Percentiles rank a stretch among this genome's conserved stretches.
phyloP scores from a whole-genome alignment of 2,329 filamentous ascomycete genomes.

The Pseudopyrenochaeta lycopersici region DNA sequence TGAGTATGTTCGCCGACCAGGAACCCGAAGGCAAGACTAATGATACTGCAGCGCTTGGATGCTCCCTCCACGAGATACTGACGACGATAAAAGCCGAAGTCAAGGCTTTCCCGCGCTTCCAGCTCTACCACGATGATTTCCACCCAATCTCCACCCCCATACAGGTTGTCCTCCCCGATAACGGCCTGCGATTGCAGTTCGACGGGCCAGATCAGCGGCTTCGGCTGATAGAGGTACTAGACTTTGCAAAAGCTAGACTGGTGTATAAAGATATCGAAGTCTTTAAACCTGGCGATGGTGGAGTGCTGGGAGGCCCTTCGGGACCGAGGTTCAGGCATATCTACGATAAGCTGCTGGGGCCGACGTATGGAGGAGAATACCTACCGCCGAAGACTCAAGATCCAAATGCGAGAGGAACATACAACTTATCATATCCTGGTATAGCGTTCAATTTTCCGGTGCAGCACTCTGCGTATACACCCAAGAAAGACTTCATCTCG shows the following conservation, averaged over 20 bases:
- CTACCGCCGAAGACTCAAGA: slow-evolving; percentile 68
- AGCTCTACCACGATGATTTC: slow-evolving; percentile 80
- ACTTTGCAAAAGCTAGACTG: slow-evolving; percentile 86
- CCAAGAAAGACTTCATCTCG: slow-evolving; percentile 82
- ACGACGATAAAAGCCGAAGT: slow-evolving; percentile 89
- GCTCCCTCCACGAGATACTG: slow-evolving; percentile 88
- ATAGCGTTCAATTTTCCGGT: slow-evolving; percentile 92
- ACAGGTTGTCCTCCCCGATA: slow-evolving; percentile 77
- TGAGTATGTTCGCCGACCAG: slow-evolving; percentile 40
- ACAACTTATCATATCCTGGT: slow-evolving; percentile 92
- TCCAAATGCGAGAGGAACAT: slow-evolving; percentile 71
- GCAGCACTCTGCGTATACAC: slow-evolving; percentile 76
- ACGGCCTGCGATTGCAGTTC: slow-evolving; percentile 89
- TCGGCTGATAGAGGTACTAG: slow-evolving; percentile 86
- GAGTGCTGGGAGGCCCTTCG: slow-evolving; percentile 43
- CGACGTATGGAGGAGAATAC: slow-evolving; percentile 94
- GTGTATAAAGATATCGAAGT: slow-evolving; percentile 85
- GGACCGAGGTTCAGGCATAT: slow-evolving; percentile 88
- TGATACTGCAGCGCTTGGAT: slow-evolving; percentile 74
- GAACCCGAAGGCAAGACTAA: slow-evolving; percentile 18
- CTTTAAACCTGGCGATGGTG: slow-evolving; percentile 65
- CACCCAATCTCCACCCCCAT: slow-evolving; percentile 79
- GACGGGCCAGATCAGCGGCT: slow-evolving; percentile 93
- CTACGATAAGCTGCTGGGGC: slow-evolving; percentile 91
- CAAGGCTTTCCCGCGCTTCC: slow-evolving; percentile 80